phyloP scores from a whole-genome alignment of 495 filamentous ascomycete species.

The Penicillium flavigenum region DNA sequence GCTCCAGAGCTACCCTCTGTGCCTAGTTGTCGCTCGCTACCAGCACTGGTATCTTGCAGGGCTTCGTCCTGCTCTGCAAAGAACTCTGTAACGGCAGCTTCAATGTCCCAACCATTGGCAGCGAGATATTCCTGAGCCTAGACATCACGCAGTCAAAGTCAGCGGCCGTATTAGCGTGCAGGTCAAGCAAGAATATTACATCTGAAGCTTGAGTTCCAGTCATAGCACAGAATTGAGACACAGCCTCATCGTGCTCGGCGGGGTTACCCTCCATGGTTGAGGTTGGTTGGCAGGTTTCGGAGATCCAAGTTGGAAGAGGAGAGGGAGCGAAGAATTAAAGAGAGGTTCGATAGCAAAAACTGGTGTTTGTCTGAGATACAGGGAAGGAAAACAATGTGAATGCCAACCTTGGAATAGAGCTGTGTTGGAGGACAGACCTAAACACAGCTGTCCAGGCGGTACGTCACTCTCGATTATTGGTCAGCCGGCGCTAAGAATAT shows the following conservation, averaged over 20 bases:
- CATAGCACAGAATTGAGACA: slow-evolving; percentile 70
- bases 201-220: slow-evolving; percentile 63
- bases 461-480: slow-evolving; percentile 55
- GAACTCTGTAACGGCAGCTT: slow-evolving; percentile 65
- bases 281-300: slow-evolving; percentile 5
- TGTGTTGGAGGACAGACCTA: slow-evolving; percentile 21
- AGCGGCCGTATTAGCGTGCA: not conserved
- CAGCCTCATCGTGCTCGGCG: slow-evolving; percentile 63
- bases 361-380: not conserved
- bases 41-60: slow-evolving; percentile 36
- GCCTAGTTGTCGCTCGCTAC: slow-evolving; percentile 35
- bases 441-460: slow-evolving; percentile 28
- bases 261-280: slow-evolving; percentile 55
- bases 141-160: slow-evolving; percentile 1
- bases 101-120: slow-evolving; percentile 68
- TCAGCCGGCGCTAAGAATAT: slow-evolving; percentile 39
- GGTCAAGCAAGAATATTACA: slow-evolving; percentile 45
- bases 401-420: slow-evolving; percentile 12
- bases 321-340: not conserved
- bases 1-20: slow-evolving; percentile 22
- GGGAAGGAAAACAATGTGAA: slow-evolving; percentile 7
- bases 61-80: slow-evolving; percentile 67
- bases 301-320: not conserved
- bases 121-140: slow-evolving; percentile 72
- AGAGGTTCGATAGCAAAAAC: not conserved